phyloP scores from a whole-genome alignment of 208 protist genomes.

The Acanthamoeba sp. region DNA sequence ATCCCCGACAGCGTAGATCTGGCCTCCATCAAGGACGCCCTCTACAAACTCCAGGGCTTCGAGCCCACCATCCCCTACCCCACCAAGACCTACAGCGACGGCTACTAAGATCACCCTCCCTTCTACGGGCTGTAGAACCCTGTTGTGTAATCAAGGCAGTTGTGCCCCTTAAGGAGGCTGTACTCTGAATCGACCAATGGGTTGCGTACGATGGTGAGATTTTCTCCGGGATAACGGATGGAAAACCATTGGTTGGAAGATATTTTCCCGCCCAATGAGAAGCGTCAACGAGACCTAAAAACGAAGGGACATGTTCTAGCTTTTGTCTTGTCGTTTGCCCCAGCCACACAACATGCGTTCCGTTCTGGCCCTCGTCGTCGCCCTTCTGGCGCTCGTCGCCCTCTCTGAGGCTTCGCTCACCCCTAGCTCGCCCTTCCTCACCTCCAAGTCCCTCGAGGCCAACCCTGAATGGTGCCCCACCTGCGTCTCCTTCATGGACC shows the following conservation, averaged over 20 bases:
- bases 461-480: conserved; percentile 56
- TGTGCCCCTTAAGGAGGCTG: too few species aligned
- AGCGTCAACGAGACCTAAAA: background rate
- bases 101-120: conserved; percentile 3
- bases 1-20: conserved; percentile 68
- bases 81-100: background rate
- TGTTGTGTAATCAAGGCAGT: too few species aligned
- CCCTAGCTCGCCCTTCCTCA: background rate
- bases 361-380: background rate
- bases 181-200: background rate
- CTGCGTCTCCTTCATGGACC: conserved; percentile 75
- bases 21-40: conserved; percentile 6
- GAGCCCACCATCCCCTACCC: background rate
- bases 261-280: background rate
- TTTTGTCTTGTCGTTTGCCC: background rate
- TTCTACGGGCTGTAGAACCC: too few species aligned
- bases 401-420: background rate
- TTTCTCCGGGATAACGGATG: background rate
- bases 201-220: background rate
- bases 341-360: background rate
- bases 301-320: background rate
- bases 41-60: conserved; percentile 55
- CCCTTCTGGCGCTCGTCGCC: conserved; percentile 32
- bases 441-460: background rate
- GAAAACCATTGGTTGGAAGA: background rate